Conservation (phyloP, 257 asterid species). For the Marsdenia floribunda region DNA sequence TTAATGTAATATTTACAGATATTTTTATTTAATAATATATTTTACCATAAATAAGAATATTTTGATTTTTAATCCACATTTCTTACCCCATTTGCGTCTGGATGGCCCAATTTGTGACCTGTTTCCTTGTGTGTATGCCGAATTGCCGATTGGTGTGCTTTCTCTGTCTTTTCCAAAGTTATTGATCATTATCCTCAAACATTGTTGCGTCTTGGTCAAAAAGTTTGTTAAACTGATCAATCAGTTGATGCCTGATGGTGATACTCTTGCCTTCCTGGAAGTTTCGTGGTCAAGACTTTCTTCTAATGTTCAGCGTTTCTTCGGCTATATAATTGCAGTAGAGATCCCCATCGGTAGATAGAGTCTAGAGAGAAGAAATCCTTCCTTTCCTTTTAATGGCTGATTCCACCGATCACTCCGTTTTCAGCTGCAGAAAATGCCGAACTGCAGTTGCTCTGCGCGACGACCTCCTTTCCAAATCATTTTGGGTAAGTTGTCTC, state of each 20-base stretch:
- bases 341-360: neutral
- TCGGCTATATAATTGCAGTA: neutral
- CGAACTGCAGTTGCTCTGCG: conserved; percentile 44
- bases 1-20: too few relatives aligned
- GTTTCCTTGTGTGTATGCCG: too few relatives aligned
- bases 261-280: neutral
- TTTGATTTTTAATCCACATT: too few relatives aligned
- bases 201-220: neutral
- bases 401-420: conserved; percentile 23
- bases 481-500: conserved; percentile 23
- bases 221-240: too few relatives aligned
- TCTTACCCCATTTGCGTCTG: too few relatives aligned
- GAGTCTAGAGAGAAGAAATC: neutral
- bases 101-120: neutral
- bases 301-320: neutral
- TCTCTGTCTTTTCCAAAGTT: neutral
- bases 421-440: conserved; percentile 53
- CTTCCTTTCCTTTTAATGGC: conserved; percentile 18
- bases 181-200: neutral
- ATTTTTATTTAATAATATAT: too few relatives aligned
- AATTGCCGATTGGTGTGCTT: too few relatives aligned
- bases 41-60: too few relatives aligned
- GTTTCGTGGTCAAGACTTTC: neutral
- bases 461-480: conserved; percentile 44
- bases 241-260: neutral